These are phyloP conservation scores for Aspergillus luchuensis DNA, from an alignment of 2,329 filamentous ascomycete species.

Conservation along the genomic window DNA sequence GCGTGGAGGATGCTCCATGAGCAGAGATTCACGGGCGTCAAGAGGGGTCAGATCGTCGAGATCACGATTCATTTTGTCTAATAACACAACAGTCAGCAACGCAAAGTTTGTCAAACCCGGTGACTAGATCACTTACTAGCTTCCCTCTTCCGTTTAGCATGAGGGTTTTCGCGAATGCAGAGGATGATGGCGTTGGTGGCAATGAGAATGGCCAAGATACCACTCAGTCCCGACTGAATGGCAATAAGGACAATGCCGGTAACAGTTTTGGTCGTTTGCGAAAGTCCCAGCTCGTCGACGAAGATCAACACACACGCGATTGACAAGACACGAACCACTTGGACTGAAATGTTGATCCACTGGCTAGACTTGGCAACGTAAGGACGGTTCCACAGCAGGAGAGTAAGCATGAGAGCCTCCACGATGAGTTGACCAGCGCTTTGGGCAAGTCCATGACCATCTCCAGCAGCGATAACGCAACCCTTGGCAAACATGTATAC, in stretches of 20 bases:
- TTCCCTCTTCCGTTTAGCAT: slow-evolving; percentile 84
- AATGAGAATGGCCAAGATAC: slow-evolving; percentile 81
- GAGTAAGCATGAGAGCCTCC: slow-evolving; percentile 73
- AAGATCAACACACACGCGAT: slow-evolving; percentile 89
- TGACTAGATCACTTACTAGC: slow-evolving; percentile 64
- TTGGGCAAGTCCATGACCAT: slow-evolving; percentile 83
- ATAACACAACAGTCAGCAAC: not conserved
- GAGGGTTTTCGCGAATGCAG: slow-evolving; percentile 84
- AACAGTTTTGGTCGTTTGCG: slow-evolving; percentile 89
- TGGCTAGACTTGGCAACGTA: slow-evolving; percentile 86
- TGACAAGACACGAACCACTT: slow-evolving; percentile 83
- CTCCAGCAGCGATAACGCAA: slow-evolving; percentile 77
- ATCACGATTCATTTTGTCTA: slow-evolving; percentile 76
- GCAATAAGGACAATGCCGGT: slow-evolving; percentile 90
- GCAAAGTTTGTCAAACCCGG: not conserved
- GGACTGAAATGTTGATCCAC: slow-evolving; percentile 90
- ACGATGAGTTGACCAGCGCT: slow-evolving; percentile 77
- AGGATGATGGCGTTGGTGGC: slow-evolving; percentile 82
- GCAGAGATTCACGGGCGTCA: slow-evolving; percentile 69
- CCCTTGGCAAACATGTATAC: slow-evolving; percentile 90
- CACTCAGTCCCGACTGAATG: slow-evolving; percentile 84
- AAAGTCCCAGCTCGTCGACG: slow-evolving; percentile 86
- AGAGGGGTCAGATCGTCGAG: slow-evolving; percentile 82
- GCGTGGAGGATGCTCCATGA: slow-evolving; percentile 62
- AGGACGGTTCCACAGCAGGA: slow-evolving; percentile 82